Conservation (phyloP, 129 eudicot species). For the Pulicaria dysenterica region DNA sequence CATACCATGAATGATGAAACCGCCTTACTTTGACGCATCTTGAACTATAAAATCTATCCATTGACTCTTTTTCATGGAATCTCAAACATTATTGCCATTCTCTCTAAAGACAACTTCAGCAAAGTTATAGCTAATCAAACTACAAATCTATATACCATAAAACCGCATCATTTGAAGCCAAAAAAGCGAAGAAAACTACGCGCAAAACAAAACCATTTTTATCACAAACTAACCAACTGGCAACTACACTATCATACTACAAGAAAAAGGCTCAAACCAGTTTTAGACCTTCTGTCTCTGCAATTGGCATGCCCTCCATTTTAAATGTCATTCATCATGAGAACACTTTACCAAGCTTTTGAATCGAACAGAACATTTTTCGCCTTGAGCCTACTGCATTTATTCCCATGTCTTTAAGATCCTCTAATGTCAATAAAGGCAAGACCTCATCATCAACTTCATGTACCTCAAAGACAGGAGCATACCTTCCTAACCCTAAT, state of each 20-base stretch:
- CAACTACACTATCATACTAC: slow-evolving; percentile 29
- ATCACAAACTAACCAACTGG: slow-evolving; percentile 25
- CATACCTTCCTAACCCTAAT: slow-evolving; percentile 59
- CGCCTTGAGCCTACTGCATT: slow-evolving; percentile 74
- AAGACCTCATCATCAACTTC: slow-evolving; percentile 77
- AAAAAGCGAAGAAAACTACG: slow-evolving; percentile 19
- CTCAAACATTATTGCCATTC: slow-evolving; percentile 9
- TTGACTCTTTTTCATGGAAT: slow-evolving; percentile 11
- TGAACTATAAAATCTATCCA: slow-evolving; percentile 12
- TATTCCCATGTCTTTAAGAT: slow-evolving; percentile 80
- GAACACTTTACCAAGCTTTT: slow-evolving; percentile 68
- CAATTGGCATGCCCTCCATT: slow-evolving; percentile 19
- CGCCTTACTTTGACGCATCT: slow-evolving; percentile 16
- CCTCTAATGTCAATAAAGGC: slow-evolving; percentile 63
- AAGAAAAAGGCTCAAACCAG: slow-evolving; percentile 44
- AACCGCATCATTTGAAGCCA: slow-evolving; percentile 32
- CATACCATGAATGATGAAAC: slow-evolving; percentile 1
- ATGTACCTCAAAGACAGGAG: slow-evolving; percentile 75
- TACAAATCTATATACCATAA: slow-evolving; percentile 31
- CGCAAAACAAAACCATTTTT: slow-evolving; percentile 37
- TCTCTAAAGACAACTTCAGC: slow-evolving; percentile 22
- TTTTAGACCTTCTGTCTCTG: slow-evolving; percentile 31
- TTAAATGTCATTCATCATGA: slow-evolving; percentile 36
- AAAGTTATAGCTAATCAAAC: slow-evolving; percentile 28
- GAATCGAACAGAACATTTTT: slow-evolving; percentile 65